Percentiles rank a stretch among this genome's conserved stretches.
phyloP scores from a whole-genome alignment of 2,329 filamentous ascomycete species.

The Cladorrhinum sp. region DNA sequence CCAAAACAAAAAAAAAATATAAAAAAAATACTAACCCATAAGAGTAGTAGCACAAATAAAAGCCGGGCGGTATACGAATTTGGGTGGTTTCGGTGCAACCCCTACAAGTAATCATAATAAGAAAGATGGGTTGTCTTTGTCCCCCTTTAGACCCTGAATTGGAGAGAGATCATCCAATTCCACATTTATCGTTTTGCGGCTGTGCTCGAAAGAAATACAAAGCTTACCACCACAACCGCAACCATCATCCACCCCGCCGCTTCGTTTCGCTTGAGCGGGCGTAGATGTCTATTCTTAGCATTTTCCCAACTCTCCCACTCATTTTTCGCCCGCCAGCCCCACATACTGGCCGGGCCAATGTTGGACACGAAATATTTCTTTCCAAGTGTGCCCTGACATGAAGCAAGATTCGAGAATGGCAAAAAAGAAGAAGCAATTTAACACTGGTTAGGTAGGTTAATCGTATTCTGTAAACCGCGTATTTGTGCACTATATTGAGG shows the following conservation, averaged over 20 bases:
- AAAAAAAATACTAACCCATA: slow-evolving; percentile 1
- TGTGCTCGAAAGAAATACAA: slow-evolving; percentile 11
- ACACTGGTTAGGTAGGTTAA: too few relatives aligned
- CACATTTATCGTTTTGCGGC: slow-evolving; percentile 23
- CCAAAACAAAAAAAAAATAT: too few relatives aligned
- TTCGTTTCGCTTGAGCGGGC: neutral
- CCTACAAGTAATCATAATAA: neutral
- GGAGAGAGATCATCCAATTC: neutral
- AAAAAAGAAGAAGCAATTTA: too few relatives aligned
- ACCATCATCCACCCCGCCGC: too few relatives aligned
- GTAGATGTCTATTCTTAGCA: slow-evolving; percentile 21
- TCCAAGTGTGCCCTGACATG: too few relatives aligned
- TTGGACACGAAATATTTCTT: slow-evolving; percentile 10
- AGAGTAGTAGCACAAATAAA: neutral
- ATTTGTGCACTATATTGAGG: too few relatives aligned
- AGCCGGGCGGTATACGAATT: neutral
- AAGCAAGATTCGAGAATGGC: too few relatives aligned
- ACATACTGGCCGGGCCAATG: slow-evolving; percentile 8
- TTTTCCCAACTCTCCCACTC: neutral
- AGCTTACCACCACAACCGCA: neutral
- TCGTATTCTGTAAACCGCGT: too few relatives aligned
- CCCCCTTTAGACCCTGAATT: neutral
- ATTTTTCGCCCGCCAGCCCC: slow-evolving; percentile 1
- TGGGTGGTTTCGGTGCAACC: slow-evolving; percentile 2
- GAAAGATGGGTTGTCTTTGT: neutral